Evolutionary conservation across 768 basidiomycete genomes (phyloP).

Genomic region (Hemileccinum rubropunctum): DNA sequence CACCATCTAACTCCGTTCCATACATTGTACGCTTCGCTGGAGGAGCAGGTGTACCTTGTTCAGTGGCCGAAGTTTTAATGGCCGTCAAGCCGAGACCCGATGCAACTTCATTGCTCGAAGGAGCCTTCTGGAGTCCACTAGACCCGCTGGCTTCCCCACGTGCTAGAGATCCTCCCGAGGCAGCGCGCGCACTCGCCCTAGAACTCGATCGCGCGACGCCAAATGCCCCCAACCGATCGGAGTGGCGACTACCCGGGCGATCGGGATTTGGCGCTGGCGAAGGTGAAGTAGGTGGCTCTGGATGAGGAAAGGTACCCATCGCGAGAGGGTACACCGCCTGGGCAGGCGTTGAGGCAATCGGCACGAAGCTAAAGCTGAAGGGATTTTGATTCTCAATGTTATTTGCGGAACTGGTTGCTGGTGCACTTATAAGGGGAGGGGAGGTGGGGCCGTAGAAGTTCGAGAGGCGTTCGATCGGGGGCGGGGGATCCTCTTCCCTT

Average conservation of each 20-base stretch:
- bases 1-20: constrained; percentile 79
- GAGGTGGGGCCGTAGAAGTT: constrained; percentile 48
- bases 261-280: constrained; percentile 32
- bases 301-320: constrained; percentile 37
- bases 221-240: constrained; percentile 29
- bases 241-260: constrained; percentile 34
- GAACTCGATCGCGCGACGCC: constrained; percentile 39
- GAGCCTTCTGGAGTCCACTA: constrained; percentile 26
- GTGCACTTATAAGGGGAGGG: constrained; percentile 34
- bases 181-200: constrained; percentile 29
- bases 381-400: constrained; percentile 53
- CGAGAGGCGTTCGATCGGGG: constrained; percentile 51
- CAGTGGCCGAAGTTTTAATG: constrained; percentile 38
- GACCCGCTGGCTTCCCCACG: constrained; percentile 29
- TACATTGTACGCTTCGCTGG: constrained; percentile 73
- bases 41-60: constrained; percentile 40
- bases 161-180: constrained; percentile 25
- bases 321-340: constrained; percentile 36
- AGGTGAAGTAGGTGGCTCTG: constrained; percentile 34
- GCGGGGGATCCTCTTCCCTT: constrained; percentile 41
- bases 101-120: constrained; percentile 47
- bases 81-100: constrained; percentile 42
- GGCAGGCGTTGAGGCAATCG: constrained; percentile 52
- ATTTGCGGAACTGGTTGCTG: constrained; percentile 45
- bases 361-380: constrained; percentile 52